Conservation (phyloP, 345 rosid genomes). For the Gossypium thurberi region DNA sequence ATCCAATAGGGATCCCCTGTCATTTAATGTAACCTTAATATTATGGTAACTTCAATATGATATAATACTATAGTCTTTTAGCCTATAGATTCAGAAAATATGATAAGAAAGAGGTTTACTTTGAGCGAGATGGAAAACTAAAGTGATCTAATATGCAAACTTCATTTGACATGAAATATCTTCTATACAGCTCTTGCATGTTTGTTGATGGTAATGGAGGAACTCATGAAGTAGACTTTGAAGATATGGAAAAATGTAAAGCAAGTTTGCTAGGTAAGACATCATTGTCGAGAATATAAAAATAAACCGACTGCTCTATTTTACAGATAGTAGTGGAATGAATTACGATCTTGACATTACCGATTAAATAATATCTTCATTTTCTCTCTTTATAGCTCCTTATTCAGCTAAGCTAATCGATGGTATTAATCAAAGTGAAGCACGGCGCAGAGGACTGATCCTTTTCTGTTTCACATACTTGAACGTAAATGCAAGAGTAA, state of each 20-base stretch:
- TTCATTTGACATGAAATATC: slow-evolving; percentile 12
- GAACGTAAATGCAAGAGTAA: slow-evolving; percentile 63
- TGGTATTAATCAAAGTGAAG: slow-evolving; percentile 75
- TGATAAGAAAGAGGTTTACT: neutral
- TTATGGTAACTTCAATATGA: neutral
- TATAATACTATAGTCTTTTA: neutral
- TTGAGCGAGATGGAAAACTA: neutral
- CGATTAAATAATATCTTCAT: slow-evolving; percentile 5
- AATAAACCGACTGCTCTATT: neutral
- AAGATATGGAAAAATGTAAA: slow-evolving; percentile 44
- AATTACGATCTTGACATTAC: neutral
- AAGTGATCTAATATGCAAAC: neutral
- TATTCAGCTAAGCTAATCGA: slow-evolving; percentile 67
- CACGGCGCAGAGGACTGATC: slow-evolving; percentile 69
- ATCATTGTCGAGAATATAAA: neutral
- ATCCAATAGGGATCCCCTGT: neutral
- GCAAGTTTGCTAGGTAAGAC: slow-evolving; percentile 61
- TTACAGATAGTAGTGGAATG: neutral
- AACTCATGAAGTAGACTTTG: slow-evolving; percentile 51
- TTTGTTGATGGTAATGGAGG: slow-evolving; percentile 50
- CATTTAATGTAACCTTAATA: neutral
- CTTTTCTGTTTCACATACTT: slow-evolving; percentile 70
- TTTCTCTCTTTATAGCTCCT: slow-evolving; percentile 38
- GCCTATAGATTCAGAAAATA: neutral
- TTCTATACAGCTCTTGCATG: slow-evolving; percentile 59